phyloP scores from a whole-genome alignment of 2,329 filamentous ascomycete species.

The Monilinia polystroma region DNA sequence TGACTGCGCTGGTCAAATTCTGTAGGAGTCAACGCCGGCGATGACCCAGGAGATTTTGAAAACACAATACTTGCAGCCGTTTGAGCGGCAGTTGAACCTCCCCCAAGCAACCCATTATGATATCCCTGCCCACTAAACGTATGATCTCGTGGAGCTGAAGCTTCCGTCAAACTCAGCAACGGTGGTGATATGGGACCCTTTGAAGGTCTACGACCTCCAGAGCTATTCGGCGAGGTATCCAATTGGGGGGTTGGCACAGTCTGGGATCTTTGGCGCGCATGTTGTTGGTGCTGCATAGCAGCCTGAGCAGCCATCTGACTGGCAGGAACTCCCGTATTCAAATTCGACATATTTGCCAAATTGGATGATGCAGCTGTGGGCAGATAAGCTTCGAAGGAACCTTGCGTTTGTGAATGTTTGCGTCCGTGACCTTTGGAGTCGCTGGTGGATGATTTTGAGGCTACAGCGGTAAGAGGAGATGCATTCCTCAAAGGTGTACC shows the following conservation, averaged over 20 bases:
- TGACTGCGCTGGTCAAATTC: slow-evolving; percentile 39
- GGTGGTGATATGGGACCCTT: slow-evolving; percentile 59
- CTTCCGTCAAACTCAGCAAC: slow-evolving; percentile 62
- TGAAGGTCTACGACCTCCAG: slow-evolving; percentile 33
- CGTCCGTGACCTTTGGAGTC: slow-evolving; percentile 51
- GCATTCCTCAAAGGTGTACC: slow-evolving; percentile 38
- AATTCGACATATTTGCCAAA: slow-evolving; percentile 37
- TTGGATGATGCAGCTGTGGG: slow-evolving; percentile 53
- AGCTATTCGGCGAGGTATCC: slow-evolving; percentile 31
- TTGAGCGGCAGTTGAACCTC: slow-evolving; percentile 64
- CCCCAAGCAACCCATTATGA: slow-evolving; percentile 61
- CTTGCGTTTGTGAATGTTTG: slow-evolving; percentile 71
- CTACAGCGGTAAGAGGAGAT: slow-evolving; percentile 47
- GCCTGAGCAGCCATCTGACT: slow-evolving; percentile 80
- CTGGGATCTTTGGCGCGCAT: slow-evolving; percentile 66
- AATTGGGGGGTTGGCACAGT: slow-evolving; percentile 59
- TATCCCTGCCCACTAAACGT: slow-evolving; percentile 52
- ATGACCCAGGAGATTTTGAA: slow-evolving; percentile 48
- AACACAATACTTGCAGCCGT: slow-evolving; percentile 74
- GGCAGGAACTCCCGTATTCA: slow-evolving; percentile 51
- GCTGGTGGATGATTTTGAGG: slow-evolving; percentile 41
- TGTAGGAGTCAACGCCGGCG: slow-evolving; percentile 38
- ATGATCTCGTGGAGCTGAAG: slow-evolving; percentile 59
- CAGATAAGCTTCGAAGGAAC: slow-evolving; percentile 72
- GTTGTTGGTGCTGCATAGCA: slow-evolving; percentile 62